Base-by-base conservation (phyloP, 768 basidiomycete species). In the Russula virescens region DNA sequence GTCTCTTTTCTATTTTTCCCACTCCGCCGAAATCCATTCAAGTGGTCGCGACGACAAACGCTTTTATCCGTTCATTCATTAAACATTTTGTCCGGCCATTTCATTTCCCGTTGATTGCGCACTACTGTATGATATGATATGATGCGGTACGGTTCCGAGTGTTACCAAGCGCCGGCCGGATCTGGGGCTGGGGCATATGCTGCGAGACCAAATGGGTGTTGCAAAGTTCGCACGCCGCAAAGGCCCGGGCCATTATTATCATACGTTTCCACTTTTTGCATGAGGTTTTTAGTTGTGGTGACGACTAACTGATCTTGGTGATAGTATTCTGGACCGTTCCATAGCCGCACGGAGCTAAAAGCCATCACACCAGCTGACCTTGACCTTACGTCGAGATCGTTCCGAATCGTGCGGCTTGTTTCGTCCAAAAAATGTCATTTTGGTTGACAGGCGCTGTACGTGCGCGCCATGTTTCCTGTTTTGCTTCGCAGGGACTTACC, bases 221-320 rank as follows among this genome's bases (percentile, higher is more conserved):
- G 40, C 58, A 51, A 43, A 19, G 28, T 59, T 59, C 58, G 42
- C 28, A 51, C 58, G 21, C 48, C 58, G 48, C 43, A 49, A 26
- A 38, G 14, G 14, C n/a, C n/a, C n/a, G n/a, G n/a, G n/a, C n/a
- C n/a, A n/a, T n/a, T 19, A 48, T 11, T 11, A 11, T 11, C 38
- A 5, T 26, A 35, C 21, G 26, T 47, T 55, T 31, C 28, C 55
- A 14, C 13, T 55, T 51, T n/a, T 14, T 21, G 38, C 49, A 42
- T 50, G 49, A 8, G n/a, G 49, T 5, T 38, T 34, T 18, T 21
- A 31, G 38, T 50, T n/a, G 47, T 25, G 38, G 2, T 34, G 48
- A 25, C 42, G 38, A 38, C 38, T 14, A 9, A 11, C 13, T 9
- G 10, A 38, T 11, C 38, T 11, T 38, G 38, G 13, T 38, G 34